Evolutionary conservation across 495 filamentous ascomycete species (phyloP), one percentile per base, ranked within the genome.

Genomic region (Neurospora africana): DNA sequence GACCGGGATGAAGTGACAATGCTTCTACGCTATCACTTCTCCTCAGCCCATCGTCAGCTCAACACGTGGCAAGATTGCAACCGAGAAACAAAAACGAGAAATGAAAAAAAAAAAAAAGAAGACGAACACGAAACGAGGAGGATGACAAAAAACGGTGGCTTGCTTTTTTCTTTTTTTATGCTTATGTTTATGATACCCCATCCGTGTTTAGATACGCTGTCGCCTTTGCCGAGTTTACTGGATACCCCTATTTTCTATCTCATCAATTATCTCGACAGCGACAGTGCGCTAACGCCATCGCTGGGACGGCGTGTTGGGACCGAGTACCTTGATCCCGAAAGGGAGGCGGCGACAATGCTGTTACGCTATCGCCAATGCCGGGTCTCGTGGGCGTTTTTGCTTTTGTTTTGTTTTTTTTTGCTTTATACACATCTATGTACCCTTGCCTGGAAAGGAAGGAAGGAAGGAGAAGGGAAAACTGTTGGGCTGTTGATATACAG

Each of bases 241-340:
- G 65, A 69, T 67, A 68, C 23, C 75, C 75, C 76, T 41, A 19
- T 68, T 75, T 70, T 70, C 39, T 61, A 44, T 44, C 8, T 68
- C n/a, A 61, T 40, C 68, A 72, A 73, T 70, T 70, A 76, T 73
- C 80, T 83, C 82, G 84, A 83, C 83, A 80, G 83, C 82, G 81
- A 87, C 76, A 87, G 84, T 87, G 86, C 86, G 82, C 41, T 76
- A 86, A 83, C 86, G 84, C 86, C 84, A 87, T 87, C 81, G 84
- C 82, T 86, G 84, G 84, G 86, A 87, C 83, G 83, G 85, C 81
- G 81, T 83, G 81, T 84, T 84, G 78, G 80, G 79, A 83, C 83
- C 82, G 84, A 84, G 83, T 44, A 73, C 78, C 76, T 58, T 58
- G 21, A 27, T 58, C 23, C 47, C 47, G 47, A 27, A 58, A 58